phyloP scores from a whole-genome alignment of 768 basidiomycete species.

The Boletellus sp. region DNA sequence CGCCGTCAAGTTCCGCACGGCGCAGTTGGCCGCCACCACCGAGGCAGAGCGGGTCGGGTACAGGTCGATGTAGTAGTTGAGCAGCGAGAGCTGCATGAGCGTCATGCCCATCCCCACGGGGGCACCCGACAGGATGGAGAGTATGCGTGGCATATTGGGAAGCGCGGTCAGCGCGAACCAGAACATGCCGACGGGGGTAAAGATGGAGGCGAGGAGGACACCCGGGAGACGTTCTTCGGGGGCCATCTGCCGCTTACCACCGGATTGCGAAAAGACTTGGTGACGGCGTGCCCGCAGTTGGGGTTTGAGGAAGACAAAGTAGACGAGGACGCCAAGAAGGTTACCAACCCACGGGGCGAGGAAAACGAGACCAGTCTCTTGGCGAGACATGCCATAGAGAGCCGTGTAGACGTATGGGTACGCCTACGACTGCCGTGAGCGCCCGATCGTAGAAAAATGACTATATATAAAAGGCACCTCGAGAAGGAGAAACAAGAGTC shows the following conservation, averaged over 20 bases:
- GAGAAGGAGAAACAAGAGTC: constrained; percentile 29
- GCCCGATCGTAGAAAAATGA: not conserved
- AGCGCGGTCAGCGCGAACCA: constrained; percentile 25
- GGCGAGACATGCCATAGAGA: constrained; percentile 23
- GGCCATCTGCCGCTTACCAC: constrained; percentile 20
- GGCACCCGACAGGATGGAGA: constrained; percentile 22
- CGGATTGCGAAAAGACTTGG: constrained; percentile 16
- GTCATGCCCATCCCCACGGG: constrained; percentile 30
- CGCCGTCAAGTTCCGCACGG: constrained; percentile 20
- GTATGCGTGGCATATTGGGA: constrained; percentile 4
- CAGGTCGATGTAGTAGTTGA: constrained; percentile 31
- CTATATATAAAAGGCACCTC: constrained; percentile 13
- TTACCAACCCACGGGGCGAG: constrained; percentile 26
- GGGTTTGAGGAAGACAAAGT: constrained; percentile 26
- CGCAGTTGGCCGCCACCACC: constrained; percentile 27
- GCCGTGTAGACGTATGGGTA: constrained; percentile 21
- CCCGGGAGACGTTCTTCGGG: constrained; percentile 30
- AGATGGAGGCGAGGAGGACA: constrained; percentile 21
- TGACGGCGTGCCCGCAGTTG: constrained; percentile 14
- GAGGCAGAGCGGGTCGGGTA: constrained; percentile 30
- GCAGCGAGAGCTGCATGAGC: constrained; percentile 23
- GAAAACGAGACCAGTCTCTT: constrained; percentile 22
- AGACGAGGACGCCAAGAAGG: constrained; percentile 23
- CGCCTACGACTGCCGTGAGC: constrained; percentile 9
- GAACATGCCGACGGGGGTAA: constrained; percentile 28